phyloP scores from a whole-genome alignment of 148 eudicot genomes.

The Arctostaphylos glauca region DNA sequence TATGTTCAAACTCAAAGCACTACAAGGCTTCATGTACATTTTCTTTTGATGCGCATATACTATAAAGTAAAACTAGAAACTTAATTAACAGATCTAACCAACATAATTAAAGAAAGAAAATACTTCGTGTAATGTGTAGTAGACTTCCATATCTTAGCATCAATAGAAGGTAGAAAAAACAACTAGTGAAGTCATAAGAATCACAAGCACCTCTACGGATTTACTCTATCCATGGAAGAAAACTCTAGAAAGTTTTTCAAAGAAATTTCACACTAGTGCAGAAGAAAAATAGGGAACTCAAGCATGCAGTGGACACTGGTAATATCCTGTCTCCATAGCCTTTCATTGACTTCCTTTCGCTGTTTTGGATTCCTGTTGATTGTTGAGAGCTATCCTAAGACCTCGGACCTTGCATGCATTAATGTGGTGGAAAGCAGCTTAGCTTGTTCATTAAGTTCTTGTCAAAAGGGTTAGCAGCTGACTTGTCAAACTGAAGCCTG shows the following conservation, averaged over 20 bases:
- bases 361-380: neutral
- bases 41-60: neutral
- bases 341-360: neutral
- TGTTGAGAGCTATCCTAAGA: neutral
- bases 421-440: neutral
- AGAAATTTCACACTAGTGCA: neutral
- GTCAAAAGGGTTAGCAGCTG: neutral
- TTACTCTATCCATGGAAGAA: neutral
- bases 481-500: neutral
- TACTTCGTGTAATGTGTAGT: neutral
- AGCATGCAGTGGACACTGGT: neutral
- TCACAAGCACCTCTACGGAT: neutral
- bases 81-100: neutral
- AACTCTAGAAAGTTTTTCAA: too few relatives aligned
- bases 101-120: neutral
- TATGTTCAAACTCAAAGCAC: neutral
- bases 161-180: neutral
- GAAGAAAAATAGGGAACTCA: neutral
- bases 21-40: neutral
- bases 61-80: neutral
- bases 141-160: neutral
- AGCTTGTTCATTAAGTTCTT: neutral
- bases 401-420: neutral
- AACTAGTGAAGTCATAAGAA: neutral
- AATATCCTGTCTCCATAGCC: neutral